Evolutionary conservation across 192 early-diverging fungal species (phyloP).

Genomic region (Umbelopsis ramanniana): DNA sequence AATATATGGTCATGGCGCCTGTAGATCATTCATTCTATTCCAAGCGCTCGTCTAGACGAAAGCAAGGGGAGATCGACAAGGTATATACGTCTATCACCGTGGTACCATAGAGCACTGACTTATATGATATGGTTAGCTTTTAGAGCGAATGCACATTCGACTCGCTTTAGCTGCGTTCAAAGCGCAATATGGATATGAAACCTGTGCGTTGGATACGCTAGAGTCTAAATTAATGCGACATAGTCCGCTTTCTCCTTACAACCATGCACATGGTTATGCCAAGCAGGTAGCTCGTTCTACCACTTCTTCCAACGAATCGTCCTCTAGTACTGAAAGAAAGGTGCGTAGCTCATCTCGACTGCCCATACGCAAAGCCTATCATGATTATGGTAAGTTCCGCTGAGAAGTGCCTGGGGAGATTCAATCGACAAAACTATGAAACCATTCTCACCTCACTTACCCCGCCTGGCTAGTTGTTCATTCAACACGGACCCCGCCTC

Average conservation of each 20-base stretch:
- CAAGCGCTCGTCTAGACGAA: slow-evolving; percentile 1
- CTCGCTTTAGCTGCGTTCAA: slow-evolving; percentile 10
- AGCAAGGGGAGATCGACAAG: slow-evolving; percentile 5
- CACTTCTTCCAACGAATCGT: background rate
- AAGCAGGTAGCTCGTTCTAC: background rate
- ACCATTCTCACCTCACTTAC: too few relatives aligned
- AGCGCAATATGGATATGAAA: slow-evolving; percentile 25
- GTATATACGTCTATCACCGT: background rate
- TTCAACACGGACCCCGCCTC: background rate
- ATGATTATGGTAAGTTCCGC: slow-evolving; percentile 8
- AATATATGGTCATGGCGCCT: slow-evolving; percentile 9
- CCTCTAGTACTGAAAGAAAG: background rate
- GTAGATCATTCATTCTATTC: slow-evolving; percentile 19
- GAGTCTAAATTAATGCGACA: slow-evolving; percentile 23
- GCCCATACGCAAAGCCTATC: background rate
- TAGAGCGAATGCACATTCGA: slow-evolving; percentile 21
- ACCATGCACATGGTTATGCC: background rate
- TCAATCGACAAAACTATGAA: too few relatives aligned
- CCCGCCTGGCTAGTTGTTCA: background rate
- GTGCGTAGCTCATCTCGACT: background rate
- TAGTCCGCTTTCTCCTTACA: slow-evolving; percentile 10
- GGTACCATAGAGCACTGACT: too few relatives aligned
- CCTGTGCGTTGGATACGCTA: slow-evolving; percentile 11
- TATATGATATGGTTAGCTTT: background rate
- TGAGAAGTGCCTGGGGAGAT: background rate